Evolutionary conservation across 768 basidiomycete species (phyloP).

Genomic region (Leucocoprinus leucothites): DNA sequence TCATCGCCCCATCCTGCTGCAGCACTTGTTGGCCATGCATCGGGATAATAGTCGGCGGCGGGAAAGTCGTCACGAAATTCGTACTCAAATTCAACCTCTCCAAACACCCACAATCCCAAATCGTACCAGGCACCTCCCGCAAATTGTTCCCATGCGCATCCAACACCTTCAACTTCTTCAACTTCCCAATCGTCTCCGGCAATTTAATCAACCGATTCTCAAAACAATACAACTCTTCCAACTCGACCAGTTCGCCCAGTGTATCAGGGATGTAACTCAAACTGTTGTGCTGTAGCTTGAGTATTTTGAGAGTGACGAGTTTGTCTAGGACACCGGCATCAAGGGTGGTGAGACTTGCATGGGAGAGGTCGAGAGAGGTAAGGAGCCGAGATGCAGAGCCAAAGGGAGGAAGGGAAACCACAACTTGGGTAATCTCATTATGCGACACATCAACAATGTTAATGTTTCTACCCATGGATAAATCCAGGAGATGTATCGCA

Average conservation of each 20-base stretch:
- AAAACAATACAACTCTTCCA: constrained; percentile 80
- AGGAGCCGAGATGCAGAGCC: constrained; percentile 41
- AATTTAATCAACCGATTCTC: constrained; percentile 83
- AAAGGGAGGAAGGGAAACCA: constrained; percentile 50
- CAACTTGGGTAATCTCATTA: constrained; percentile 86
- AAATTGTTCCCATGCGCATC: constrained; percentile 93
- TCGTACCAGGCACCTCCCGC: constrained; percentile 61
- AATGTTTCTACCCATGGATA: constrained; percentile 67
- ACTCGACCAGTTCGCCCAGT: constrained; percentile 66
- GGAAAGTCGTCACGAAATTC: constrained; percentile 57
- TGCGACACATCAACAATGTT: constrained; percentile 71
- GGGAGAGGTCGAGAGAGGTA: constrained; percentile 16
- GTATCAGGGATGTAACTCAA: constrained; percentile 83
- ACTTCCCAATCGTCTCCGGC: constrained; percentile 70
- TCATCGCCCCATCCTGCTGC: too few relatives aligned
- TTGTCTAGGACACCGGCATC: constrained; percentile 72
- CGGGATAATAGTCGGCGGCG: constrained; percentile 4
- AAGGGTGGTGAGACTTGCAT: constrained; percentile 54
- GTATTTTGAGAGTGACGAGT: constrained; percentile 63
- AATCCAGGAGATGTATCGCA: constrained; percentile 72
- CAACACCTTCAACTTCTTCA: constrained; percentile 71
- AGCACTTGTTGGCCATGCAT: neutral
- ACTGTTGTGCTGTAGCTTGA: constrained; percentile 84
- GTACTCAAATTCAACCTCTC: constrained; percentile 80
- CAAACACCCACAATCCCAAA: constrained; percentile 85